Evolutionary conservation across 805 yeast species (phyloP).

Genomic region (Hanseniaspora valbyensis): DNA sequence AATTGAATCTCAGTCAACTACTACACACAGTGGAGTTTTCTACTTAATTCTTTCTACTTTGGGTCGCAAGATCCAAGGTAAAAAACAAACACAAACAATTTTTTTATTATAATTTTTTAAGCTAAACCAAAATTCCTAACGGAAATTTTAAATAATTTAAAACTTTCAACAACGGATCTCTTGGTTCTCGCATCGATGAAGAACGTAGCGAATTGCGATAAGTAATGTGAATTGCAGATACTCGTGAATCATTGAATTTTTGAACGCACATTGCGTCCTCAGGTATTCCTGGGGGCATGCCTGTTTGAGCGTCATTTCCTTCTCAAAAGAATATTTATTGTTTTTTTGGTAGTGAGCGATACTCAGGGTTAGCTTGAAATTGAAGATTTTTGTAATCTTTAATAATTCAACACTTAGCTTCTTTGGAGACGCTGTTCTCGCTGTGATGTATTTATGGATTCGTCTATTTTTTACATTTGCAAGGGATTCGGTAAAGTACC

Average conservation of each 20-base stretch:
- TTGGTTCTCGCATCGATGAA: conserved; percentile 38
- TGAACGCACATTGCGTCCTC: conserved; percentile 39
- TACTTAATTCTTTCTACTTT: conserved; percentile 18
- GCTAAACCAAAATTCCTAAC: conserved; percentile 19
- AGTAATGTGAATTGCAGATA: conserved; percentile 31
- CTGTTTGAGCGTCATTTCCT: conserved; percentile 35
- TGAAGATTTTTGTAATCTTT: conserved; percentile 15
- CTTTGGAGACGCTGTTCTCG: conserved; percentile 18
- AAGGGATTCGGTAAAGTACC: conserved; percentile 17
- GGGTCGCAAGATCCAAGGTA: conserved; percentile 18
- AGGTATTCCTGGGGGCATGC: conserved; percentile 33
- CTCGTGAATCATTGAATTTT: conserved; percentile 37
- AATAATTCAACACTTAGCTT: conserved; percentile 19
- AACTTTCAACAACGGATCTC: conserved; percentile 36
- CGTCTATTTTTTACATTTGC: conserved; percentile 20
- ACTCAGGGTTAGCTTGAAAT: conserved; percentile 28
- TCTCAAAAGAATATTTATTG: conserved; percentile 26
- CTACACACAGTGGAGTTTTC: conserved; percentile 23
- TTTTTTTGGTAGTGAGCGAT: conserved; percentile 30
- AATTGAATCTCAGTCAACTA: conserved; percentile 1
- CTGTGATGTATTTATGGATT: conserved; percentile 19
- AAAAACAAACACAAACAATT: conserved; percentile 21
- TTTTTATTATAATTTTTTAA: conserved; percentile 16
- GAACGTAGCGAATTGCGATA: conserved; percentile 39
- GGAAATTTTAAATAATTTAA: conserved; percentile 25